These are phyloP conservation scores for Trypanosoma mega DNA, from an alignment of 208 protist genomes.

Conservation along the genomic window DNA sequence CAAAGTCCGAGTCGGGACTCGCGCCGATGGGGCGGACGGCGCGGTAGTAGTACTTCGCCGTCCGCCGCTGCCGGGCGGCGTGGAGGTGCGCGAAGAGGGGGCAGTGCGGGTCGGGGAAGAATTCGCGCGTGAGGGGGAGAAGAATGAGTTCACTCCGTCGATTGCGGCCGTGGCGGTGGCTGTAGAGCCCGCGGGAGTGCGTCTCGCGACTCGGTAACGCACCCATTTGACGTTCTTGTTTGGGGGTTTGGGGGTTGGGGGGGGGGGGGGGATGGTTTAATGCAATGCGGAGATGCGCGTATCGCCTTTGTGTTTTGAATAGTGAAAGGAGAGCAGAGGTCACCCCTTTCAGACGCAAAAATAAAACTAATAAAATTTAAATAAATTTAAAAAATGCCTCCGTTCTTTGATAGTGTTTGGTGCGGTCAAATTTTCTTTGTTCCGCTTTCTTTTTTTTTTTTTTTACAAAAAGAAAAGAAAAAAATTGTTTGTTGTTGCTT, in stretches of 20 bases:
- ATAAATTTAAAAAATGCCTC: too few relatives aligned
- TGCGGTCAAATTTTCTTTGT: conserved; percentile 1
- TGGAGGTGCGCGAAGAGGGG: conserved; percentile 58
- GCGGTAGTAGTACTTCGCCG: conserved; percentile 82
- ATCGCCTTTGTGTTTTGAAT: too few relatives aligned
- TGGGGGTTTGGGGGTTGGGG: too few relatives aligned
- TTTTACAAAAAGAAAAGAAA: too few relatives aligned
- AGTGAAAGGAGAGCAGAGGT: too few relatives aligned
- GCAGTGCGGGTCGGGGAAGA: conserved; percentile 65
- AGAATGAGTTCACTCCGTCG: conserved; percentile 71
- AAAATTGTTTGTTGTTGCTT: too few relatives aligned
- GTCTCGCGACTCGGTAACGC: conserved; percentile 75
- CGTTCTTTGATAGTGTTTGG: too few relatives aligned
- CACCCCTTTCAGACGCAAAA: too few relatives aligned
- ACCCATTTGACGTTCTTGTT: too few relatives aligned
- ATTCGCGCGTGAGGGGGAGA: conserved; percentile 59
- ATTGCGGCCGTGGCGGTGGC: conserved; percentile 71
- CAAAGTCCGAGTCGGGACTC: conserved; percentile 56
- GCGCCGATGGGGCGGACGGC: conserved; percentile 40
- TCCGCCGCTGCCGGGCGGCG: conserved; percentile 53
- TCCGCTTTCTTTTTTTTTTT: conserved; percentile 10
- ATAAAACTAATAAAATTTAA: too few relatives aligned
- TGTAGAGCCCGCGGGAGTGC: conserved; percentile 73
- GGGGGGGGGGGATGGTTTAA: too few relatives aligned
- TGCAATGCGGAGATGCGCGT: too few relatives aligned